Conservation (phyloP, 2,329 filamentous ascomycete genomes). For the Podosphaera aphanis region DNA sequence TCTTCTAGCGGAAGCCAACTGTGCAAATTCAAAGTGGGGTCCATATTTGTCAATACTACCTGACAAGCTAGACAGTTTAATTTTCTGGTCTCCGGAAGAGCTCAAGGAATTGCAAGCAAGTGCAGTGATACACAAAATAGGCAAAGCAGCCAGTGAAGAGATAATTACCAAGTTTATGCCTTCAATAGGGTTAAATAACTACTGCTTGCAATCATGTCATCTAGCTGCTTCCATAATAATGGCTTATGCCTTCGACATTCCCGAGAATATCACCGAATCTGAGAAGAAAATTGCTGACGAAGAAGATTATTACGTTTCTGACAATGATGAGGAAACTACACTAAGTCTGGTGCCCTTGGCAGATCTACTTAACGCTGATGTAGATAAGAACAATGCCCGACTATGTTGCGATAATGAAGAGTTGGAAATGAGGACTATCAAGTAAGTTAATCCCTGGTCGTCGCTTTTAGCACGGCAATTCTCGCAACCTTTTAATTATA, state of each 20-base stretch:
- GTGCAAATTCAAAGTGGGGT: conserved; percentile 16
- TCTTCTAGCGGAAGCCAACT: conserved; percentile 9
- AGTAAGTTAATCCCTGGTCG: conserved; percentile 6
- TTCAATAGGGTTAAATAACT: conserved; percentile 24
- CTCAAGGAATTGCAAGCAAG: conserved; percentile 38
- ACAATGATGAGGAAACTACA: conserved; percentile 22
- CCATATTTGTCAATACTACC: conserved; percentile 41
- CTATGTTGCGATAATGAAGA: conserved; percentile 15
- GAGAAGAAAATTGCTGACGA: conserved; percentile 16
- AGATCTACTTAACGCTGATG: conserved; percentile 50
- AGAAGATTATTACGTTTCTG: conserved; percentile 20
- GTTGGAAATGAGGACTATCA: conserved; percentile 40
- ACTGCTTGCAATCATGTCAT: conserved; percentile 27
- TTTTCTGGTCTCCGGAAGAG: conserved; percentile 43
- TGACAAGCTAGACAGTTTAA: conserved; percentile 36
- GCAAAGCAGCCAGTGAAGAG: conserved; percentile 32
- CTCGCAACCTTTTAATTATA: no score
- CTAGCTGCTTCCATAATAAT: conserved; percentile 45
- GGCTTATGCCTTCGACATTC: conserved; percentile 49
- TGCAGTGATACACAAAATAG: conserved; percentile 40
- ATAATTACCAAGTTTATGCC: conserved; percentile 29
- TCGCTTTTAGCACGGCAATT: not conserved
- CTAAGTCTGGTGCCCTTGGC: conserved; percentile 49
- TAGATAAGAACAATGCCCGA: conserved; percentile 37
- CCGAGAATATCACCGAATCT: conserved; percentile 6